Conservation (phyloP, 495 filamentous ascomycete species). For the Talaromyces proteolyticus region DNA sequence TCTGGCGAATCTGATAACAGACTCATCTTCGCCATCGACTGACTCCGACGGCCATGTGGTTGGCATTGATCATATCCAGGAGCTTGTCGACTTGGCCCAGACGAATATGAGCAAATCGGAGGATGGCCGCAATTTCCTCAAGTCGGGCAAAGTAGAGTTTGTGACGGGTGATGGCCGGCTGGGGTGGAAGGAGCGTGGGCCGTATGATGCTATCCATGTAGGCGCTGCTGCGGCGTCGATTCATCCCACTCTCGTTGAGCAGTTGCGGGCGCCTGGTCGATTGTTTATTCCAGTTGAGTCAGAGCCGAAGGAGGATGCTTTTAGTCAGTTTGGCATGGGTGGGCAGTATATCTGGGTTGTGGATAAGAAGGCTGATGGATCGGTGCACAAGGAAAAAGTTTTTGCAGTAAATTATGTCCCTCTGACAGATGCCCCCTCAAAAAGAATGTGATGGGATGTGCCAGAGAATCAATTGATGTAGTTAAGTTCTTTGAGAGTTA, state of each 20-base stretch:
- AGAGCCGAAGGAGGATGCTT: slow-evolving; percentile 17
- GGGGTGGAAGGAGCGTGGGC: slow-evolving; percentile 59
- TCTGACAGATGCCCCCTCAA: slow-evolving; percentile 71
- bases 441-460: too few species aligned
- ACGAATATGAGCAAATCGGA: slow-evolving; percentile 68
- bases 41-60: slow-evolving; percentile 53
- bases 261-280: slow-evolving; percentile 71
- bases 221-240: slow-evolving; percentile 77
- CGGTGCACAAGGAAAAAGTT: slow-evolving; percentile 64
- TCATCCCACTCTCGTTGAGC: slow-evolving; percentile 67
- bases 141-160: slow-evolving; percentile 59
- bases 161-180: slow-evolving; percentile 75
- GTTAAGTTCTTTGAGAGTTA: too few species aligned
- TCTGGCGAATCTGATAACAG: slow-evolving; percentile 70
- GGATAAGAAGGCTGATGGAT: slow-evolving; percentile 78
- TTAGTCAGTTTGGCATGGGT: slow-evolving; percentile 11
- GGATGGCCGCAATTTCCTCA: slow-evolving; percentile 58
- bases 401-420: slow-evolving; percentile 92
- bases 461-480: too few species aligned
- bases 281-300: slow-evolving; percentile 88
- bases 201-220: slow-evolving; percentile 92
- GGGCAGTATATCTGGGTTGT: slow-evolving; percentile 85
- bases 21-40: slow-evolving; percentile 14
- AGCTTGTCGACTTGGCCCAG: slow-evolving; percentile 65
- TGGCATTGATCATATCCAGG: slow-evolving; percentile 84